Base-by-base conservation (phyloP, 306 rosid species). In the Heteromeles arbutifolia region DNA sequence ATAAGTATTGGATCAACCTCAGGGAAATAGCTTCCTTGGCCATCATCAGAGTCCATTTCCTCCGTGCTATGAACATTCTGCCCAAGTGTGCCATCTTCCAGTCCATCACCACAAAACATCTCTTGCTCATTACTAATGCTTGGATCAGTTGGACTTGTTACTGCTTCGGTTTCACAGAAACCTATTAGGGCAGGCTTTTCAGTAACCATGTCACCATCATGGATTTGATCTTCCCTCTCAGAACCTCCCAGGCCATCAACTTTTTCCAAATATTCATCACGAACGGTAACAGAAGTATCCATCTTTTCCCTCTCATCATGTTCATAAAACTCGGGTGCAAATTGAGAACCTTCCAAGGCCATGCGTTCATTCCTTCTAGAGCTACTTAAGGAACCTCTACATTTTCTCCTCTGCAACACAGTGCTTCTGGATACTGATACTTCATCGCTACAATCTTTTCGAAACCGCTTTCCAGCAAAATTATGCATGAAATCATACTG, bases 1-100 rank as follows among this genome's bases (percentile, higher is more conserved):
- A 88, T 88, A 56, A 86, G 83, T 73, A 88, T 85, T 59, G 89
- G 89, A 75, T 88, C 91, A 29, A 85, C 87, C 69, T 75, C 85
- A 4, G 79, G 74, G 28, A 67, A 83, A 34, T 77, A 79, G 70
- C 78, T 78, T 79, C 76, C 84, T 24, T 48, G 84, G 43, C 79
- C 76, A 53, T 65, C 74, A 41, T 85, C 86, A 70, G 83, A 79
- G 39, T 83, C 81, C 77, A 80, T 18, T 54, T 83, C 87, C 48
- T 71, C 76, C 65, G n/a, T 59, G 15, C 45, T 71, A 57, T 75
- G 70, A 77, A 45, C 76, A 63, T 66, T 79, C 65, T 80, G 74
- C 76, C 79, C 80, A 73, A 82, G 79, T 76, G 79, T 62, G 62
- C 75, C 81, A 48, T 76, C 69, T 73, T 84, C 79, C 54, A 75